phyloP scores from a whole-genome alignment of 257 asterid genomes.

The Asclepias syriaca region DNA sequence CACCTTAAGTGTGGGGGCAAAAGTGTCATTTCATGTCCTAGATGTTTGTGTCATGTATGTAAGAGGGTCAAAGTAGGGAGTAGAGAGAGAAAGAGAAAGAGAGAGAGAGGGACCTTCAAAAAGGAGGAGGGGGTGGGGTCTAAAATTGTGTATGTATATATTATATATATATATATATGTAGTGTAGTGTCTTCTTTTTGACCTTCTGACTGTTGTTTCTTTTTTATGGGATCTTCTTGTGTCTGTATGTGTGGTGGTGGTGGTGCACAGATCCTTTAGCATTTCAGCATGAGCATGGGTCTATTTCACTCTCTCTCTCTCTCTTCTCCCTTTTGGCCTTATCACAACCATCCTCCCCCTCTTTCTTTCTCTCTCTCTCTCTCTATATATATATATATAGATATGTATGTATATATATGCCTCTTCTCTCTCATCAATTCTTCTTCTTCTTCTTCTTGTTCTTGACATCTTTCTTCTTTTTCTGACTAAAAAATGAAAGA shows the following conservation, averaged over 20 bases:
- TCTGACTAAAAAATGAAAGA: not conserved
- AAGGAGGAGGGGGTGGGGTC: constrained; percentile 26
- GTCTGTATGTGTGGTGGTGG: constrained; percentile 20
- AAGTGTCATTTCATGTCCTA: constrained; percentile 8
- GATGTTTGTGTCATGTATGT: constrained; percentile 21
- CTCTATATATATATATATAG: too few relatives aligned
- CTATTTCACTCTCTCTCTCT: constrained; percentile 36
- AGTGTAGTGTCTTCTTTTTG: constrained; percentile 43
- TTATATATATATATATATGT: not conserved
- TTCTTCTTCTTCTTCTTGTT: not conserved
- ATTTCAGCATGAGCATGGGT: constrained; percentile 31
- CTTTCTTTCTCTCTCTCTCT: not conserved
- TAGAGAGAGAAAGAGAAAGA: not conserved
- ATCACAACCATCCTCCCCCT: constrained; percentile 7
- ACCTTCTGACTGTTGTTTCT: constrained; percentile 22
- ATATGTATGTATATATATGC: not conserved
- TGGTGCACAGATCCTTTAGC: constrained; percentile 27
- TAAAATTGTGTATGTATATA: not conserved
- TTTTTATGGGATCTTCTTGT: constrained; percentile 37
- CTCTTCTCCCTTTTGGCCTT: not conserved
- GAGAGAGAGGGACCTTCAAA: not conserved
- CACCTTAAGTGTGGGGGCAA: constrained; percentile 14
- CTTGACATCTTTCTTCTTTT: not conserved
- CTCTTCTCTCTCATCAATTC: not conserved
- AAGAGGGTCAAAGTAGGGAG: constrained; percentile 42